Conservation (phyloP, 2,329 filamentous ascomycete genomes). For the Neocucurbitaria cava region DNA sequence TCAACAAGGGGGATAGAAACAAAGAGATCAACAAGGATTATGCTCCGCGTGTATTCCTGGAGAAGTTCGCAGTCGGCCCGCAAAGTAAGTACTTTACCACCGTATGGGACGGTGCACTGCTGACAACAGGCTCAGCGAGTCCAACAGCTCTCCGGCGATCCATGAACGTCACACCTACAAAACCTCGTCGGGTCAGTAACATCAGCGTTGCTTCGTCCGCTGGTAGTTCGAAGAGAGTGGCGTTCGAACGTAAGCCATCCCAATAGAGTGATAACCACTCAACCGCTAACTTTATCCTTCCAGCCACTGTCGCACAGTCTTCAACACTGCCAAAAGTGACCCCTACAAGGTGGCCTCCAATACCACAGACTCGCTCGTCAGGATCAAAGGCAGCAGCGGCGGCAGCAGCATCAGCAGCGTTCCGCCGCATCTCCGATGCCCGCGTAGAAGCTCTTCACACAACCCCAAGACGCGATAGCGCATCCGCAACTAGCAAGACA, state of each 20-base stretch:
- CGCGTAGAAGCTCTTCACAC: not conserved
- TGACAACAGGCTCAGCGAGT: not conserved
- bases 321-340: not conserved
- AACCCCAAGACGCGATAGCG: not conserved
- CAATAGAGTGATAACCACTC: not conserved
- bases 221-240: not conserved
- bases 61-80: constrained; percentile 9
- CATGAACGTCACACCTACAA: constrained; percentile 10
- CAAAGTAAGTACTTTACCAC: constrained; percentile 1
- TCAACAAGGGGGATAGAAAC: constrained; percentile 12
- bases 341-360: not conserved
- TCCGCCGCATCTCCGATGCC: not conserved
- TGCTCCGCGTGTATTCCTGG: constrained; percentile 27
- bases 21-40: constrained; percentile 15
- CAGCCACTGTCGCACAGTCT: not conserved
- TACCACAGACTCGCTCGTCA: not conserved
- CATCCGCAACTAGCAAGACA: not conserved
- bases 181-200: not conserved
- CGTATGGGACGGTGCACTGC: not conserved
- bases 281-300: not conserved
- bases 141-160: constrained; percentile 10
- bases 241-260: too few species aligned
- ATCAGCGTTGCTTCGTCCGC: not conserved
- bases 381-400: too few species aligned
- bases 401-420: not conserved